phyloP scores from a whole-genome alignment of 2,329 filamentous ascomycete species.

The Xylaria sp. region DNA sequence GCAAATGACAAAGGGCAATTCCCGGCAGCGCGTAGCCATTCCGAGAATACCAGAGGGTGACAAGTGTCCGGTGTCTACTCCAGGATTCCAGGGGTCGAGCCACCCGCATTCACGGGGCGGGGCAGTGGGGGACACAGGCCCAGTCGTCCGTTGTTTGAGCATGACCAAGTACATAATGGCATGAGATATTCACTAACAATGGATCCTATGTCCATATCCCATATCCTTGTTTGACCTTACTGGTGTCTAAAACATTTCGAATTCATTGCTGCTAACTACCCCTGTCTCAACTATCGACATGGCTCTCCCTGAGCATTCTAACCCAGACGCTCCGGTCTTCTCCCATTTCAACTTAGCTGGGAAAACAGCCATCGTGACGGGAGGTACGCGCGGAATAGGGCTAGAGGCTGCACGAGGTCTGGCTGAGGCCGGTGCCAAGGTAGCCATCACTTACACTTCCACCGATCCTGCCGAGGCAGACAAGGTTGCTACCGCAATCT shows the following conservation, averaged over 20 bases:
- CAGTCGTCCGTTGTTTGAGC: background rate
- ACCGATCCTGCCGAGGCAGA: conserved; percentile 45
- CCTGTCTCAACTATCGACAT: conserved; percentile 1
- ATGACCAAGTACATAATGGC: background rate
- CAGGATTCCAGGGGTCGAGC: background rate
- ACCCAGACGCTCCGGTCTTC: conserved; percentile 48
- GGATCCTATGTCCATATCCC: background rate
- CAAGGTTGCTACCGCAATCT: conserved; percentile 36
- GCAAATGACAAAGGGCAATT: background rate
- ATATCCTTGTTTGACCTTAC: background rate
- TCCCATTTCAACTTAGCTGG: conserved; percentile 47
- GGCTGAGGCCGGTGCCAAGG: conserved; percentile 45
- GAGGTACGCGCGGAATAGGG: conserved; percentile 47
- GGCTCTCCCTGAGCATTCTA: conserved; percentile 38
- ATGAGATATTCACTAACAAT: background rate
- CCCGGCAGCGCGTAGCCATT: background rate
- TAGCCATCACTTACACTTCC: conserved; percentile 49
- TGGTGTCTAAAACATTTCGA: background rate
- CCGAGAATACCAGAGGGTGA: conserved; percentile 9
- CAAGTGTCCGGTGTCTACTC: conserved; percentile 15
- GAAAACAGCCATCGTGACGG: conserved; percentile 47
- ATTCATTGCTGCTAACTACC: background rate
- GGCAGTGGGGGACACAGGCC: background rate
- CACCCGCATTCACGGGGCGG: background rate
- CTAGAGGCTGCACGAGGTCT: conserved; percentile 48